A percentile compares a stretch with the other conserved stretches of the same genome.
Conservation (phyloP, 2,329 filamentous ascomycete species). For the Claviceps capensis region DNA sequence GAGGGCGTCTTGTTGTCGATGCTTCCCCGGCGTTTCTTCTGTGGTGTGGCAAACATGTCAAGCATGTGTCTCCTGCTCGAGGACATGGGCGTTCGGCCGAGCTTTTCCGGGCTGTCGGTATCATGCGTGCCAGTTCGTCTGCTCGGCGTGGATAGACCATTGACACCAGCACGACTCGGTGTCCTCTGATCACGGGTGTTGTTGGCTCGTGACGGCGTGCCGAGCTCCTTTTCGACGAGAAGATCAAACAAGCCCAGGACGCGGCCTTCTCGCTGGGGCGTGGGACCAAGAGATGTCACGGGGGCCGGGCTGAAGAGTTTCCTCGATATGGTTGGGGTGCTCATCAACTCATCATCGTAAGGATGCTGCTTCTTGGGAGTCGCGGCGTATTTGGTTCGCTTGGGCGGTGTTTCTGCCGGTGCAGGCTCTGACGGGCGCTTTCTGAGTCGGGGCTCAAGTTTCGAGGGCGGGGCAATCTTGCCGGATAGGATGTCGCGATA, state of each 20-base stretch:
- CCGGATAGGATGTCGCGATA: slow-evolving; percentile 45
- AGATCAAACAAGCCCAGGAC: slow-evolving; percentile 68
- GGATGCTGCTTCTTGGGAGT: slow-evolving; percentile 31
- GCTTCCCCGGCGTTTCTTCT: slow-evolving; percentile 34
- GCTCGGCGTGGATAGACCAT: slow-evolving; percentile 30
- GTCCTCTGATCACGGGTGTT: slow-evolving; percentile 11
- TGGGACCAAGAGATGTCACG: slow-evolving; percentile 57
- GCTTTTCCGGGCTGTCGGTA: slow-evolving; percentile 16
- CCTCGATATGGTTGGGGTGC: slow-evolving; percentile 42
- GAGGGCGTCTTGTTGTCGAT: slow-evolving; percentile 29
- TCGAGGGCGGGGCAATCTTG: slow-evolving; percentile 29
- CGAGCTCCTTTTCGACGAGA: slow-evolving; percentile 36
- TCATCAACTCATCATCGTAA: slow-evolving; percentile 28
- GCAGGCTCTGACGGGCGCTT: slow-evolving; percentile 28
- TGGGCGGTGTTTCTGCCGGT: slow-evolving; percentile 34
- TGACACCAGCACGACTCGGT: slow-evolving; percentile 7
- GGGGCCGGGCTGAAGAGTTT: slow-evolving; percentile 46
- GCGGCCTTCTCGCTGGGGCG: slow-evolving; percentile 64
- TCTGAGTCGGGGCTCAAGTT: slow-evolving; percentile 13
- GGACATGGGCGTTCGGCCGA: slow-evolving; percentile 37
- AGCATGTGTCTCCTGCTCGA: slow-evolving; percentile 47
- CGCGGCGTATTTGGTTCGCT: slow-evolving; percentile 31
- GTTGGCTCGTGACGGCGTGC: slow-evolving; percentile 34
- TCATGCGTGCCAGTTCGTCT: slow-evolving; percentile 23
- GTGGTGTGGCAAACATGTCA: slow-evolving; percentile 52